These are phyloP conservation scores for Pichia exigua DNA, from an alignment of 805 yeast species.

Conservation along the genomic window DNA sequence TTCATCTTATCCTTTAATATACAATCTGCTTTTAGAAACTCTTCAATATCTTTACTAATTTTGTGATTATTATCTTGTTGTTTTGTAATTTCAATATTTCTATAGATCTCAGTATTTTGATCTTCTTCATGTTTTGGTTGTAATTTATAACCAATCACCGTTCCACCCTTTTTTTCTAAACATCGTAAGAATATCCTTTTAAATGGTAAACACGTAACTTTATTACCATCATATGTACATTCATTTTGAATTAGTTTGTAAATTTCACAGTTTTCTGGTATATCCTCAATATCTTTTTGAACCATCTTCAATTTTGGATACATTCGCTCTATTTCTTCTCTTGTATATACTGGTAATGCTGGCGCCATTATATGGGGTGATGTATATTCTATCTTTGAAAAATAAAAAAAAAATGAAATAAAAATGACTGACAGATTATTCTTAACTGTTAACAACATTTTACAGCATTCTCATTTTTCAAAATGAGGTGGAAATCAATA, in stretches of 20 bases:
- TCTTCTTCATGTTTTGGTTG: conserved; percentile 15
- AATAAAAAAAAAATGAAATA: not conserved
- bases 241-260: conserved; percentile 39
- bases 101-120: conserved; percentile 12
- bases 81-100: conserved; percentile 34
- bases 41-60: conserved; percentile 16
- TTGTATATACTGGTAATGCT: conserved; percentile 37
- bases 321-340: conserved; percentile 28
- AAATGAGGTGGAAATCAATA: not conserved
- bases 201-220: conserved; percentile 40
- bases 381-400: not conserved
- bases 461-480: not conserved
- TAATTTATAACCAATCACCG: conserved; percentile 24
- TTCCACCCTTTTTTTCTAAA: conserved; percentile 19
- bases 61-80: conserved; percentile 28
- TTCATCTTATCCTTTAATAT: conserved; percentile 23
- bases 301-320: conserved; percentile 16
- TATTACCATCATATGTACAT: conserved; percentile 38
- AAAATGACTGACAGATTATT: too few species aligned
- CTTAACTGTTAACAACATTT: too few species aligned
- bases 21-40: conserved; percentile 27
- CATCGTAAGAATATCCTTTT: conserved; percentile 40
- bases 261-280: conserved; percentile 21
- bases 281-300: conserved; percentile 8
- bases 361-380: conserved; percentile 36